A percentile compares a stretch with the other conserved stretches of the same genome.
These are phyloP conservation scores for Syzygium grande DNA, from an alignment of 345 rosid species.

Conservation along the genomic window DNA sequence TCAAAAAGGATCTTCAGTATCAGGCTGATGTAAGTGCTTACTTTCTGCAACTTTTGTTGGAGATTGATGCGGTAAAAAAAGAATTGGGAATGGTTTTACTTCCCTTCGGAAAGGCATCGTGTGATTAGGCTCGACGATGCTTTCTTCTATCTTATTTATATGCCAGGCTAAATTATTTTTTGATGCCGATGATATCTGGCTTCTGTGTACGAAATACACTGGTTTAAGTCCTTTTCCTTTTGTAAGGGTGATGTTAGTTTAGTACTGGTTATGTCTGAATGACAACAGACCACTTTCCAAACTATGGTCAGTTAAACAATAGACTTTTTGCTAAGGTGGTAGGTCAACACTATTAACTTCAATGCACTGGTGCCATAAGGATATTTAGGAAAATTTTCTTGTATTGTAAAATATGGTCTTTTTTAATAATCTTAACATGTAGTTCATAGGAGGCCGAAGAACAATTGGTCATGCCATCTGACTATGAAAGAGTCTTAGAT, in stretches of 20 bases:
- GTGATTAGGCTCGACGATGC: background rate
- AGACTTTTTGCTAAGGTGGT: background rate
- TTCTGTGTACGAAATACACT: background rate
- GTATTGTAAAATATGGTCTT: background rate
- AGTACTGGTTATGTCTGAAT: background rate
- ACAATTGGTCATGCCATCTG: background rate
- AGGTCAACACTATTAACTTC: background rate
- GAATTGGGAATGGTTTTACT: background rate
- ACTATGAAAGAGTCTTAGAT: background rate
- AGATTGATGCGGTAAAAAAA: background rate
- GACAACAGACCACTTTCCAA: background rate
- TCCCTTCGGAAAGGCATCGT: background rate
- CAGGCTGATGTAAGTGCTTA: constrained; percentile 79
- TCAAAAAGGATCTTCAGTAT: constrained; percentile 96
- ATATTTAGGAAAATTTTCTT: background rate
- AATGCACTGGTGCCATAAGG: background rate
- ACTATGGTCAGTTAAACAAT: background rate
- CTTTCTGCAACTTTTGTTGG: background rate
- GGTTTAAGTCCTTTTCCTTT: background rate
- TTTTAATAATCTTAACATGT: background rate
- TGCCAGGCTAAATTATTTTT: background rate
- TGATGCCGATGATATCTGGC: background rate
- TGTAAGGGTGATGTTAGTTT: background rate
- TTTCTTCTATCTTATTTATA: background rate
- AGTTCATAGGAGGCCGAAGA: background rate